Base-by-base conservation (phyloP, 345 rosid species). In the Salix koriyanagi region DNA sequence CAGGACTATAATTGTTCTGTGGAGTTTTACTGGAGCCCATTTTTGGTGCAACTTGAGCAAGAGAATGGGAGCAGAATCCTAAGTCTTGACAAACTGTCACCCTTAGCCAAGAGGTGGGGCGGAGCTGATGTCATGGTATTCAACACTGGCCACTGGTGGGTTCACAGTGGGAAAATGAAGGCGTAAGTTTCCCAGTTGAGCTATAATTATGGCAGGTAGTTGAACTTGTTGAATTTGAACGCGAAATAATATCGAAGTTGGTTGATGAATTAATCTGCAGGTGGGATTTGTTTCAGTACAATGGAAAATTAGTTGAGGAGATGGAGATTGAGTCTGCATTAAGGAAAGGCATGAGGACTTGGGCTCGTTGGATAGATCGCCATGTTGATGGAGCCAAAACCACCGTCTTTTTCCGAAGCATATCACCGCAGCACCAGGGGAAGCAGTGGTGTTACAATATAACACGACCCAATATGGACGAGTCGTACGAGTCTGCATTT, bases 141-240 rank as follows among this genome's bases (percentile, higher is more conserved):
- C 82, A 84, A 87, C 82, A 84, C 85, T 2, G 89, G 86, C 12
- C 90, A 88, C 79, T 88, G 91, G 90, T 88, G 93, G 89, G 39
- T 75, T 37, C 90, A 75, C 25, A 36, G 28, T 0, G 76, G 79
- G 54, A 73, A 71, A 56, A 1, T 65, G 66, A 82, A 68, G 76
- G 74, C 75, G 85, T 86, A 77, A 75, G 83, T 70, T 16, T 69
- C 21, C 25, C 2, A n/a, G 23, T 7, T 52, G 21, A 50, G 0
- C 58, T 18, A 7, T 7, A 52, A 52, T 19, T 36, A 52, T 19
- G 23, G 19, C 58, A 50, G 58, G 58, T 50, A 6, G n/a, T 1
- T 7, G 37, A 16, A 18, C n/a, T 9, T 28, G 30, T 21, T 1
- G 39, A 37, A 28, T 64, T 52, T 65, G 60, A 21, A 70, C 19